Evolutionary conservation across 2,329 filamentous ascomycete genomes (phyloP).

Genomic region (Sphaerulina musiva): DNA sequence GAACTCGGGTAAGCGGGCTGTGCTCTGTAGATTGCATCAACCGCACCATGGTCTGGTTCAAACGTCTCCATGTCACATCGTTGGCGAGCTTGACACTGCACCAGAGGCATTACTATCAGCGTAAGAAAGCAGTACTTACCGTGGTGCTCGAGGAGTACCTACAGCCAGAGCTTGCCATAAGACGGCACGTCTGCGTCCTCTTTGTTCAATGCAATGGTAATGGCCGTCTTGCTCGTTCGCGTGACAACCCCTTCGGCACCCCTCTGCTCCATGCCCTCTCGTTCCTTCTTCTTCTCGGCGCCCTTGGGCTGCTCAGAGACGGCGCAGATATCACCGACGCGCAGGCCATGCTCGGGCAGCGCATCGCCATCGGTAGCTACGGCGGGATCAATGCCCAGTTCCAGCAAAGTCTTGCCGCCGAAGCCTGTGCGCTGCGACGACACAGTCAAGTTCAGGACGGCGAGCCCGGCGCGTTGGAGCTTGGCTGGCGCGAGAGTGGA

Average conservation of each 20-base stretch:
- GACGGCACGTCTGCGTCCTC: constrained; percentile 49
- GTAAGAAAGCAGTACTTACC: constrained; percentile 15
- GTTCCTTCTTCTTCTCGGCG: constrained; percentile 63
- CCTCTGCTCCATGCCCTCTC: constrained; percentile 61
- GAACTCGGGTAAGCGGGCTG: constrained; percentile 53
- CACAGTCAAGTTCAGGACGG: constrained; percentile 68
- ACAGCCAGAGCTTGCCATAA: constrained; percentile 56
- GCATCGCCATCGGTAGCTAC: constrained; percentile 43
- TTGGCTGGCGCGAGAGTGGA: constrained; percentile 60
- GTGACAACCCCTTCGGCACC: constrained; percentile 66
- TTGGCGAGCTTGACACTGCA: constrained; percentile 59
- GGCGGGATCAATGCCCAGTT: constrained; percentile 69
- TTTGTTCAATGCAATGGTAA: constrained; percentile 65
- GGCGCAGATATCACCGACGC: constrained; percentile 70
- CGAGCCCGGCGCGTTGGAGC: constrained; percentile 70
- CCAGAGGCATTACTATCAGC: constrained; percentile 16
- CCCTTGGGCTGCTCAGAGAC: constrained; percentile 69
- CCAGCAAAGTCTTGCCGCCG: constrained; percentile 83
- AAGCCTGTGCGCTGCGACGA: constrained; percentile 76
- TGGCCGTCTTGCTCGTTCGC: constrained; percentile 50
- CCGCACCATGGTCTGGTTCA: constrained; percentile 58
- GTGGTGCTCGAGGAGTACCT: constrained; percentile 33
- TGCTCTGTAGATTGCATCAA: constrained; percentile 52
- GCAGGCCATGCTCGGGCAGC: constrained; percentile 67
- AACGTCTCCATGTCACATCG: constrained; percentile 59